Base-by-base conservation (phyloP, 179 eudicot genomes). In the Silene vulgaris region DNA sequence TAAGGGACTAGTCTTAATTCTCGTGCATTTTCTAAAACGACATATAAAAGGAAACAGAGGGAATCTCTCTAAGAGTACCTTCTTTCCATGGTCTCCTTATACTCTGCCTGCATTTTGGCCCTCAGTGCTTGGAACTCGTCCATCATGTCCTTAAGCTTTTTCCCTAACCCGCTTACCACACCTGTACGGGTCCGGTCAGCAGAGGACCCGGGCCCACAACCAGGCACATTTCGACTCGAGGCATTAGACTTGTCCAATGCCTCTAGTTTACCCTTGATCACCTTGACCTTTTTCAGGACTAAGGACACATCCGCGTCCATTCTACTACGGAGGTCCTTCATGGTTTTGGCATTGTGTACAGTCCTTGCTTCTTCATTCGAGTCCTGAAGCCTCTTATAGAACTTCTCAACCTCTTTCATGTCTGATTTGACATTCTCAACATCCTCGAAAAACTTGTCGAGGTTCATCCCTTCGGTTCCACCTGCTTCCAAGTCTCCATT, bases 121-220 rank as follows among this genome's bases (percentile, higher is more conserved):
- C 97, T 81, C 0, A 93, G 72, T 17, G 77, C 82, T 68, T 93
- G 97, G 64, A 92, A 93, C 57, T 89, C 88, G 59, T 92, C 96
- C 97, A 92, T 92, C 85, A 89, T 72, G 78, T 69, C 83, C 83
- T 92, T 92, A 4, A 88, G 90, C 76, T 93, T 93, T 65, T 91
- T 91, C 26, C 97, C 95, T 40, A 93, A 65, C 12, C 97, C 97
- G 29, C 88, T 82, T 0, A 93, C 95, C 5, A 93, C 97, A 0
- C 88, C 88, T 0, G 89, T 84, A 8, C 97, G 75, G 0, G 97
- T 93, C 26, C 97, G 71, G 65, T 93, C 97, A 19, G 95, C 80
- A 0, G 97, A 93, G 0, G 97, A 93, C 4, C 92, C 97, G 0
- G 97, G 92, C 0, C 97, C 95, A 11, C 91, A 89, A 0, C 92